Evolutionary conservation across 441 rosid species (phyloP), one percentile per base, ranked within the genome.

Genomic region (Arabidopsis lyrata): DNA sequence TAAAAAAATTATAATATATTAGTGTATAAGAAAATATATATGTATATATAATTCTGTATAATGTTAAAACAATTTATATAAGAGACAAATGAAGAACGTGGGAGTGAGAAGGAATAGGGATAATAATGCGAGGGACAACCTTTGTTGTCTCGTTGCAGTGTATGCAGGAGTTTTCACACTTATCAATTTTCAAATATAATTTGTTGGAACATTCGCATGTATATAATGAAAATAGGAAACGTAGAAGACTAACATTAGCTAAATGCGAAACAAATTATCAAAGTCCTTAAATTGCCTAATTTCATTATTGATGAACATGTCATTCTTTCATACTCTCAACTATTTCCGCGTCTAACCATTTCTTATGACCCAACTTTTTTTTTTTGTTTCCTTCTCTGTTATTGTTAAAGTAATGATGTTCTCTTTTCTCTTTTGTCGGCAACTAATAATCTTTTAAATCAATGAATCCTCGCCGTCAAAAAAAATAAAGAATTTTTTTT

Each of bases 231-330:
- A 45, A 56, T 56, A 63, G 31, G 67, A 76, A 70, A 56, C 55
- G 45, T 69, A 68, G 16, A 54, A 5, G 24, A 63, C 15, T 70
- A 56, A 56, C 39, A 38, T 35, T 45, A 70, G 68, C 32, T 57
- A 57, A 55, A 38, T 54, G 16, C 41, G n/a, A 24, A 61, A 9
- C 15, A 57, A 47, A 38, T 52, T 3, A 70, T 18, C 15, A 69
- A 76, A 76, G 80, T 63, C 72, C 72, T 63, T 65, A 77, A 68
- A 58, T 71, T 77, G 80, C 76, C 80, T 65, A 75, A 75, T 75
- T 69, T n/a, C 42, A 68, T 75, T 52, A 68, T 68, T 75, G 57
- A 62, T 62, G 74, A 75, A 62, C 64, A 61, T 68, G 79, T 15
- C 32, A 22, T 53, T 68, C 15, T 75, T 68, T 62, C 68, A 31